Evolutionary conservation across 1,139 yeast genomes (phyloP), one percentile per base, ranked within the genome.

Genomic region (Hanseniaspora uvarum): DNA sequence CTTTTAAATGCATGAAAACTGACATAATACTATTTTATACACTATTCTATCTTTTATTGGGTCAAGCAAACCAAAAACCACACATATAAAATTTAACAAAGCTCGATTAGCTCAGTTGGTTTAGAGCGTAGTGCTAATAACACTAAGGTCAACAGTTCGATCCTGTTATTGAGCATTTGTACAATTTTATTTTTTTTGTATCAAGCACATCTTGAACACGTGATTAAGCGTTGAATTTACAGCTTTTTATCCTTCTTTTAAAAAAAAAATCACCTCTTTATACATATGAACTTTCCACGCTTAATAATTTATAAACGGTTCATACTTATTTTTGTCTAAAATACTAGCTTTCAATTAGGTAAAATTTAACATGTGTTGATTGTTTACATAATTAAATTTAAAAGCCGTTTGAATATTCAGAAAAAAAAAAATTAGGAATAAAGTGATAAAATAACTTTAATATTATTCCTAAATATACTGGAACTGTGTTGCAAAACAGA

Each of bases 71-170:
- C n/a, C n/a, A n/a, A 26, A 26, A 26, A 26, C 5, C 28, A 26
- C n/a, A n/a, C n/a, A 8, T 26, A 26, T 24, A 46, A 21, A 39
- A 33, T 33, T 33, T 19, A 23, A 23, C 31, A 34, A 30, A 49
- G 52, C 52, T 49, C 52, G 52, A 49, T 49, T 49, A 49, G 53
- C 53, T 34, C 24, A 48, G 52, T 48, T 48, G 52, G 52, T 48
- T 39, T 48, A 48, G 52, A 48, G 52, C 52, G 52, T 48, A 48
- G 52, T 48, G 52, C 52, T 48, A 48, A 48, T 48, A 48, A 48
- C 52, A 48, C 52, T 48, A 48, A 48, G 52, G 52, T 48, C 52
- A 48, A 48, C 52, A 48, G 52, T 48, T 48, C 52, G 52, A 48
- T 48, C 52, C 52, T 48, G 52, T 48, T 31, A 45, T 45, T 31